These are phyloP conservation scores for Cutaneotrichosporon spelunceum DNA, from an alignment of 1,284 basidiomycete species.

Conservation along the genomic window DNA sequence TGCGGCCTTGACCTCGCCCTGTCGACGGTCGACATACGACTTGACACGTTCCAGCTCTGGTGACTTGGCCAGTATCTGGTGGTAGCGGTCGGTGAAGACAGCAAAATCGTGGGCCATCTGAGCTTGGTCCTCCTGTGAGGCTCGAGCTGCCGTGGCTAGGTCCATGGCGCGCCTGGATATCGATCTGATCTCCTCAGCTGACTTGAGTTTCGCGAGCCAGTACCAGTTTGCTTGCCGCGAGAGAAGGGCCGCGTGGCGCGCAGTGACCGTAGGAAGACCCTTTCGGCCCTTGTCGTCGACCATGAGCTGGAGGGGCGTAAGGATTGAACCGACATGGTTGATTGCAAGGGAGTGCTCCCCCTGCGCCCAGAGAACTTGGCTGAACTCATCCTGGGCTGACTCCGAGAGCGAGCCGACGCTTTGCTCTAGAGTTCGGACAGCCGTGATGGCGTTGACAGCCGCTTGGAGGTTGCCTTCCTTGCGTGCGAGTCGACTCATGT, in stretches of 20 bases:
- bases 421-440: conserved; percentile 64
- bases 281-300: not conserved
- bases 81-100: conserved; percentile 82
- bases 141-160: conserved; percentile 15
- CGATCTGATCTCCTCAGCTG: conserved; percentile 68
- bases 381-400: conserved; percentile 62
- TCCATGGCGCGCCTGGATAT: conserved; percentile 59
- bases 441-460: conserved; percentile 78
- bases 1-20: conserved; percentile 34
- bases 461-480: conserved; percentile 68
- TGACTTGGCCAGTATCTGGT: conserved; percentile 65
- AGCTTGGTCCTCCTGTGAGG: conserved; percentile 53
- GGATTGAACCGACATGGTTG: conserved; percentile 58
- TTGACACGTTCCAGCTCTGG: conserved; percentile 70
- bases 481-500: conserved; percentile 71
- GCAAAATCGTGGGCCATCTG: conserved; percentile 80
- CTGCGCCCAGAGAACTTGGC: conserved; percentile 84
- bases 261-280: not conserved
- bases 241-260: conserved; percentile 13
- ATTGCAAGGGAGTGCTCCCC: conserved; percentile 81
- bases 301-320: not conserved
- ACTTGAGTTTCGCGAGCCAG: conserved; percentile 76
- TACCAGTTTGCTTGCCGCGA: conserved; percentile 76
- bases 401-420: conserved; percentile 52
- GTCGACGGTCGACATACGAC: conserved; percentile 70